Evolutionary conservation across 2,329 filamentous ascomycete genomes (phyloP).

Genomic region (Aspergillus ochraceoroseus): DNA sequence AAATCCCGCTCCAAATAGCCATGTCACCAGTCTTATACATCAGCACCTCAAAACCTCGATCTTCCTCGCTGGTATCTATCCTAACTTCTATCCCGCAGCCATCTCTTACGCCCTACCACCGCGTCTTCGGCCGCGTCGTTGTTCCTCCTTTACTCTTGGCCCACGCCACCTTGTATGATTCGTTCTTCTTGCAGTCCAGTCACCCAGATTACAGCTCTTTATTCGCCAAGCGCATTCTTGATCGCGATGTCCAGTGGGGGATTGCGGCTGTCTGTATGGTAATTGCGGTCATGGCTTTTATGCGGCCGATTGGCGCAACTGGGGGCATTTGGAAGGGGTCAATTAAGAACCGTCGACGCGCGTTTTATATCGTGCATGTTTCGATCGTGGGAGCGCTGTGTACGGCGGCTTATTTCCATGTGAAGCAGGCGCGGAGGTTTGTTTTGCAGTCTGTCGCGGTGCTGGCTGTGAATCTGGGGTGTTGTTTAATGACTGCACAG

Average conservation of each 20-base stretch:
- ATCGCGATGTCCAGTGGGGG: constrained; percentile 56
- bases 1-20: constrained; percentile 57
- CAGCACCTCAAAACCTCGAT: constrained; percentile 44
- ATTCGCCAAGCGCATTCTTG: constrained; percentile 51
- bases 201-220: constrained; percentile 38
- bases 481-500: constrained; percentile 21
- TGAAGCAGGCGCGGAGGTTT: constrained; percentile 52
- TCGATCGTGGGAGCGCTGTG: constrained; percentile 48
- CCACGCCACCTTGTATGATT: constrained; percentile 54
- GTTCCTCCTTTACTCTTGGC: constrained; percentile 48
- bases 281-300: constrained; percentile 47
- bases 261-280: constrained; percentile 47
- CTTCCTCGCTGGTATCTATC: constrained; percentile 47
- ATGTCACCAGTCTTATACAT: constrained; percentile 43
- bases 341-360: constrained; percentile 33
- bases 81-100: constrained; percentile 53
- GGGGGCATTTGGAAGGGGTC: constrained; percentile 16
- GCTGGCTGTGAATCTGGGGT: constrained; percentile 43
- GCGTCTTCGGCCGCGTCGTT: constrained; percentile 53
- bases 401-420: constrained; percentile 51
- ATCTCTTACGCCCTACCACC: constrained; percentile 53
- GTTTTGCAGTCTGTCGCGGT: constrained; percentile 49
- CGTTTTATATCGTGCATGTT: constrained; percentile 56
- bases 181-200: constrained; percentile 52
- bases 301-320: constrained; percentile 39